Evolutionary conservation across 371 early-diverging fungal species (phyloP), one percentile per base, ranked within the genome.

Genomic region (Batkoa obscura): DNA sequence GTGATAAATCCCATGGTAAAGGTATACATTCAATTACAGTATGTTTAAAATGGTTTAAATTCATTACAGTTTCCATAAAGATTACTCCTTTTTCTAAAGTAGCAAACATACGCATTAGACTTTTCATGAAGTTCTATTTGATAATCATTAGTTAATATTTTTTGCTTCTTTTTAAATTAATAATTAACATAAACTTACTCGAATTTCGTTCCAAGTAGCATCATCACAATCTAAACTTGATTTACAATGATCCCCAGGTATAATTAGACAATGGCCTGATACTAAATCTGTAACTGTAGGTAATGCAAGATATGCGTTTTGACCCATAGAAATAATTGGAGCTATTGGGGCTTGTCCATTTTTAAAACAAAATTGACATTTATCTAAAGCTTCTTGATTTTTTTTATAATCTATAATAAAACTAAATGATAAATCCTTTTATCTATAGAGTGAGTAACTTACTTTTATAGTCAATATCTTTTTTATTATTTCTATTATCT

Each of bases 21-120:
- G 96, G 94, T 17, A 91, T 79, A 61, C 84, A 88, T 62, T 94
- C 94, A 43, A 95, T 87, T 3, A 76, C 76, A 12, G 88, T 84
- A 62, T 95, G 96, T 39, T 75, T 75, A 5, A 86, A 80, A 60
- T 75, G 74, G 32, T 74, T 69, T 17, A 83, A 60, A 45, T 83
- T 79, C 37, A 80, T 66, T 1, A 88, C 89, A 0, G 90, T 87
- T 58, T 95, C 96, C 66, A 89, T 77, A 67, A 95, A 95, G 8
- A 94, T 64, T 0, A 83, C 80, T 8, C 81, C 79, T 58, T 76
- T 65, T 39, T 73, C 70, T n/a, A 71, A 56, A 39, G 62, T 76
- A 38, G 76, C 84, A 68, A 86, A 85, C 88, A 90, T 90, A 57
- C 76, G 80, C 57, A 89, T 74, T 52, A 95, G 65, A 59, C 86